Conservation (phyloP, 495 filamentous ascomycete genomes). For the Penicillium manginii region DNA sequence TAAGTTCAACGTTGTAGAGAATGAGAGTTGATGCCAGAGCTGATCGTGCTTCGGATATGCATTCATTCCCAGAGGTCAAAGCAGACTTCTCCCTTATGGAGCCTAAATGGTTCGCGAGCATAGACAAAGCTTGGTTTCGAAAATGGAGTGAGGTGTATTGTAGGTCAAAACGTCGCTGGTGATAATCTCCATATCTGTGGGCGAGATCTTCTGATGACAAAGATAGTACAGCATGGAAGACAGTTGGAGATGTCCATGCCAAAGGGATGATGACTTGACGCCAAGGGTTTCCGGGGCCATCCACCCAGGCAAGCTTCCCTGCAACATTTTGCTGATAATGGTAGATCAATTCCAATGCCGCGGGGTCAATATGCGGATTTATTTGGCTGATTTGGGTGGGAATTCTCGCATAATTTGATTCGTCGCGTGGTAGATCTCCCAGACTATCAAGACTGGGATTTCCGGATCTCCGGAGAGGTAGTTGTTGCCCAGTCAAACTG, state of each 20-base stretch:
- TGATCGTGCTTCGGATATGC: constrained; percentile 8
- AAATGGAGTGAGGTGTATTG: constrained; percentile 4
- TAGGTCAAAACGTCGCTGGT: constrained; percentile 5
- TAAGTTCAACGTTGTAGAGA: constrained; percentile 28
- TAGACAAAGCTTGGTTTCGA: constrained; percentile 9
- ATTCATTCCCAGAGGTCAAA: neutral
- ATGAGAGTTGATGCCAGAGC: constrained; percentile 23
- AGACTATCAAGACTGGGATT: neutral
- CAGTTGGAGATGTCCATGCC: constrained; percentile 6
- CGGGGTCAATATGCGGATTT: neutral
- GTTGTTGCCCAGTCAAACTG: constrained; percentile 4
- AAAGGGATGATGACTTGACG: constrained; percentile 18
- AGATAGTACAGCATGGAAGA: constrained; percentile 12
- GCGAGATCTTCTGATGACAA: constrained; percentile 18
- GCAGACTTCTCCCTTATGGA: constrained; percentile 3
- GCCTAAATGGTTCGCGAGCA: constrained; percentile 8
- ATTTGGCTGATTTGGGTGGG: neutral
- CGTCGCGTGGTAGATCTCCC: neutral
- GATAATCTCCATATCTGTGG: constrained; percentile 6
- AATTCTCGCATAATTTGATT: neutral
- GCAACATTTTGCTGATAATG: constrained; percentile 14
- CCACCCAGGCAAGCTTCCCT: constrained; percentile 18
- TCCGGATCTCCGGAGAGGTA: neutral
- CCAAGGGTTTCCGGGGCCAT: constrained; percentile 20
- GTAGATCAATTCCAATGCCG: constrained; percentile 10